Evolutionary conservation across 2,329 filamentous ascomycete species (phyloP), one percentile per base, ranked within the genome.

Genomic region (Fusarium guadeloupense): DNA sequence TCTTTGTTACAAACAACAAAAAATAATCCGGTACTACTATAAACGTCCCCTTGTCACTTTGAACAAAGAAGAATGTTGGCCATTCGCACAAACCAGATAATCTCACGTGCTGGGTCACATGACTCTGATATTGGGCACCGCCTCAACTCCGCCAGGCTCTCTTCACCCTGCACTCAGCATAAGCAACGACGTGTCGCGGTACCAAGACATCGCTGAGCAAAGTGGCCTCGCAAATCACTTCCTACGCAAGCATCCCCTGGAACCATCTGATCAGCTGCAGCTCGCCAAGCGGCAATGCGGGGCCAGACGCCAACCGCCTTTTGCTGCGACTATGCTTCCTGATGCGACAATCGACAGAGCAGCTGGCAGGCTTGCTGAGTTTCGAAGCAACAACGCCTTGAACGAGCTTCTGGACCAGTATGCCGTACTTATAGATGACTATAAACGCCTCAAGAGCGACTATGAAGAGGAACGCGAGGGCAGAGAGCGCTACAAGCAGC

Each of bases 381-480:
- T 72, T 42, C 74, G 71, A 6, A 61, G 47, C 7, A 59, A 66
- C 6, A 68, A 68, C 37, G 51, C 61, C 6, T 64, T 77, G 4
- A 43, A 66, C 9, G 64, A 70, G 3, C 71, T 76, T n/a, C 60
- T 76, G 3, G 68, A 74, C 16, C 62, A 66, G 3, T 78, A 79
- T 17, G 10, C 28, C 2, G 26, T 53, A 28, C 74, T 87, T 7
- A 72, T 87, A n/a, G 76, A 80, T 7, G 78, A 81, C 54, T 86
- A 87, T 71, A 82, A 77, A 53, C 75, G 77, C 1, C 74, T 88
- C 25, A 85, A 83, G 67, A 83, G 79, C 58, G 82, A 86, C 57
- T 85, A 82, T 48, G 84, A 86, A 60, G 81, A 86, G 59, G 82
- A 83, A 58, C 79, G 81, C 34, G 81, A 83, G 42, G 73, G 77